A percentile compares a stretch with the other conserved stretches of the same genome.
Conservation (phyloP, 257 asterid species). For the Penstemon newberryi region DNA sequence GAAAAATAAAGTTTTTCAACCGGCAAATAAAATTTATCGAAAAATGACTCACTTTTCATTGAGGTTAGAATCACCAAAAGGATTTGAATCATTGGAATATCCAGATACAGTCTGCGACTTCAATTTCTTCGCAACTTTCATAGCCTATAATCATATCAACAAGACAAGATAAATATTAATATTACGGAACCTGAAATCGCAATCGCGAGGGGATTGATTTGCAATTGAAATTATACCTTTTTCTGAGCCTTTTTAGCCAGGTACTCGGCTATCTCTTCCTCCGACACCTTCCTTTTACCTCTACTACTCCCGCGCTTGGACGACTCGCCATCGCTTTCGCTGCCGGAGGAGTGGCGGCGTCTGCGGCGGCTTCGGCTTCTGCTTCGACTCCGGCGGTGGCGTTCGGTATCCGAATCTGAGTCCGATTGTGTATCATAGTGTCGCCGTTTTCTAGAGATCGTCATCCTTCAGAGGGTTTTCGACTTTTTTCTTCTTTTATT, state of each 20-base stretch:
- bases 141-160: slow-evolving; percentile 40
- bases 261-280: slow-evolving; percentile 64
- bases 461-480: slow-evolving; percentile 19
- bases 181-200: background rate
- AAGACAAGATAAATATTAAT: background rate
- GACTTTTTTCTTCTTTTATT: too few relatives aligned
- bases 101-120: slow-evolving; percentile 67
- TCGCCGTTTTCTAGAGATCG: slow-evolving; percentile 33
- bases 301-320: slow-evolving; percentile 34
- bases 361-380: slow-evolving; percentile 31
- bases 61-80: slow-evolving; percentile 91
- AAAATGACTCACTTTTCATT: slow-evolving; percentile 55
- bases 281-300: slow-evolving; percentile 51
- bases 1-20: too few relatives aligned
- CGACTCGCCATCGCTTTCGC: slow-evolving; percentile 25
- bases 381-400: slow-evolving; percentile 26
- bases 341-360: slow-evolving; percentile 28
- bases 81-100: slow-evolving; percentile 89
- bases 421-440: slow-evolving; percentile 33
- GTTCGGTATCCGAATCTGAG: slow-evolving; percentile 35
- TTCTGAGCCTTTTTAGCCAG: slow-evolving; percentile 70
- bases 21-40: background rate
- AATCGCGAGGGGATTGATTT: background rate
- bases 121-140: slow-evolving; percentile 74
- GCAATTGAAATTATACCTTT: slow-evolving; percentile 30